Conservation (phyloP, 2,329 filamentous ascomycete genomes). For the Cercospora sp. region DNA sequence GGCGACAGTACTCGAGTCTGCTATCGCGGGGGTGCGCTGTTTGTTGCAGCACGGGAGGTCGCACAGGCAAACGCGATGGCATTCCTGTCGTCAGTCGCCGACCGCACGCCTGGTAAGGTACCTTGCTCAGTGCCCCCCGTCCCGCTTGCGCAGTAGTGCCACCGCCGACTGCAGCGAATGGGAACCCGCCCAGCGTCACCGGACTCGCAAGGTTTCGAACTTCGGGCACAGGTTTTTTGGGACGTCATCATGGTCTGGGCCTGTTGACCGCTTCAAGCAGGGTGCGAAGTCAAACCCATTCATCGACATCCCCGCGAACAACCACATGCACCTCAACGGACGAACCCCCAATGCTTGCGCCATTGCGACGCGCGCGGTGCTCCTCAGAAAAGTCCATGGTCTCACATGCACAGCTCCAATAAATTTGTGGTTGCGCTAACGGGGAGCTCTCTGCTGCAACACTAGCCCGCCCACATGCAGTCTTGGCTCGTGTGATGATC, state of each 20-base stretch:
- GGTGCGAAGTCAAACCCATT: neutral
- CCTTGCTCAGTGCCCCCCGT: neutral
- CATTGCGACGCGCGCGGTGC: neutral
- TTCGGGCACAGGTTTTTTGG: neutral
- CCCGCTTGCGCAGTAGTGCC: constrained; percentile 3
- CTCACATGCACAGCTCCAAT: neutral
- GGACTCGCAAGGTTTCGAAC: neutral
- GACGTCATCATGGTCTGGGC: neutral
- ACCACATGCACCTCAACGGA: neutral
- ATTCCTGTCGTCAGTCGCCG: neutral
- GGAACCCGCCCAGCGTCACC: neutral
- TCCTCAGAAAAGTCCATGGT: neutral
- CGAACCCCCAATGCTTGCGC: neutral
- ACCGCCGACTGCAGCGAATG: neutral
- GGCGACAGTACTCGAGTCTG: neutral
- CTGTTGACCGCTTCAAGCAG: neutral
- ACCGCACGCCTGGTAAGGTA: neutral
- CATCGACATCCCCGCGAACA: constrained; percentile 1
- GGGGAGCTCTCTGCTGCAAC: neutral
- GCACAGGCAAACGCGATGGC: neutral
- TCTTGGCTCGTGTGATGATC: neutral
- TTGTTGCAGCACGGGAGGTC: neutral
- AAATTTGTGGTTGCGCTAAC: neutral
- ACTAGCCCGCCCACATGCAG: neutral
- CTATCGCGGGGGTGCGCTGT: neutral